Conservation (phyloP, 352 stramenopile species). For the Phytopythium ostracodes region DNA sequence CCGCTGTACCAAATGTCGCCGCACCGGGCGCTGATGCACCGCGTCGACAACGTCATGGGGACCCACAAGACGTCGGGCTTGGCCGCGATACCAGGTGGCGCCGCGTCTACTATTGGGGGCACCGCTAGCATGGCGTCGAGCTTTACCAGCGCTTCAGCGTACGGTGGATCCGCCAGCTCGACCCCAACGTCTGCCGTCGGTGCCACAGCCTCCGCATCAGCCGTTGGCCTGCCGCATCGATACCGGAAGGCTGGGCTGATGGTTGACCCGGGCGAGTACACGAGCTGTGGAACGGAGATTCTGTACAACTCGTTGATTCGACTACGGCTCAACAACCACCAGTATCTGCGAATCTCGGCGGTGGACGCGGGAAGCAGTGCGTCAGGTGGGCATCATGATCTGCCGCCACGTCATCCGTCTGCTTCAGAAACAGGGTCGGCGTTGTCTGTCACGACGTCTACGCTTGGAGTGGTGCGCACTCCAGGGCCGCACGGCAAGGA, state of each 20-base stretch:
- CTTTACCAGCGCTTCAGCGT: conserved; percentile 11
- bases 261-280: conserved; percentile 49
- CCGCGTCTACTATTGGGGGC: conserved; percentile 3
- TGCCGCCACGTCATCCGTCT: background rate
- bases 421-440: background rate
- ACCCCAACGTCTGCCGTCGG: conserved; percentile 11
- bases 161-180: conserved; percentile 12
- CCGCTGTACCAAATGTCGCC: conserved; percentile 40
- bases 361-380: background rate
- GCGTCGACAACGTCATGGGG: conserved; percentile 50
- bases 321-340: conserved; percentile 64
- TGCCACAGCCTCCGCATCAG: background rate
- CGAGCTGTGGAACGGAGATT: conserved; percentile 64
- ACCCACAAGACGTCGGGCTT: conserved; percentile 6
- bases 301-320: conserved; percentile 67
- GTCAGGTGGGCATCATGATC: background rate
- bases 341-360: conserved; percentile 55
- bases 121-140: conserved; percentile 10
- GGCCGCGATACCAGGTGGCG: background rate
- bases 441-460: background rate
- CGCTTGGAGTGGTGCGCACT: conserved; percentile 5
- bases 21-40: conserved; percentile 54
- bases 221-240: background rate
- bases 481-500: background rate
- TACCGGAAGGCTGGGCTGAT: conserved; percentile 11